Evolutionary conservation across 768 basidiomycete genomes (phyloP).

Genomic region (Boletus reticuloceps): DNA sequence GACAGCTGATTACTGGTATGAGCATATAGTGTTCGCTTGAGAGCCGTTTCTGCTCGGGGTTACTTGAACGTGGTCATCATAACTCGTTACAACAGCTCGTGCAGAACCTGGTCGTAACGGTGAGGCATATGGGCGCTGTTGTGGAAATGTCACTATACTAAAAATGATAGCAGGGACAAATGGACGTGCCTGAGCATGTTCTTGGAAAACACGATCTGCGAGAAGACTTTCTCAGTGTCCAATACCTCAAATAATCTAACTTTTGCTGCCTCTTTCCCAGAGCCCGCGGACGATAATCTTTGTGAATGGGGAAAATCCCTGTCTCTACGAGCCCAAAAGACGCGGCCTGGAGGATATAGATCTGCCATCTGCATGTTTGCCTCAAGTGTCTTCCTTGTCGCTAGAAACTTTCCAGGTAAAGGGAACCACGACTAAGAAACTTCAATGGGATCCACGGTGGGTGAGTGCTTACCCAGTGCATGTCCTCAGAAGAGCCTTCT

Average conservation of each 20-base stretch:
- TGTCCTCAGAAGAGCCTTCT: conserved; percentile 49
- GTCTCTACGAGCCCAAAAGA: conserved; percentile 78
- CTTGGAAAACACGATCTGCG: conserved; percentile 75
- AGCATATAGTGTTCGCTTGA: background rate
- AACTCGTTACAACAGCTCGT: conserved; percentile 54
- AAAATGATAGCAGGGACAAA: background rate
- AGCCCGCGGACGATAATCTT: conserved; percentile 15
- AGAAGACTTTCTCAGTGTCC: conserved; percentile 74
- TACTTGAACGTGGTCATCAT: no score
- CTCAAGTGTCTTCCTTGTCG: conserved; percentile 79
- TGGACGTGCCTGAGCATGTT: conserved; percentile 73
- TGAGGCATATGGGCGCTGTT: conserved; percentile 74
- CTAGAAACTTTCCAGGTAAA: conserved; percentile 54
- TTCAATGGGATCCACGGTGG: background rate
- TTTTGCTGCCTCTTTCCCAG: conserved; percentile 40
- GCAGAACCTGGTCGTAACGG: conserved; percentile 73
- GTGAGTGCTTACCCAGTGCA: conserved; percentile 47
- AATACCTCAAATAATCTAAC: conserved; percentile 75
- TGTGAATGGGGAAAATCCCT: conserved; percentile 60
- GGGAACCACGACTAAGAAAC: background rate
- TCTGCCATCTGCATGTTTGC: conserved; percentile 77
- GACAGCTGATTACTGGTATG: conserved; percentile 7
- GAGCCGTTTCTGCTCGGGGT: background rate
- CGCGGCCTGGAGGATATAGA: conserved; percentile 74
- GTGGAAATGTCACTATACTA: background rate